A percentile compares a stretch with the other conserved stretches of the same genome.
Evolutionary conservation across 805 yeast genomes (phyloP).

Genomic region (Komagataella mondaviorum): DNA sequence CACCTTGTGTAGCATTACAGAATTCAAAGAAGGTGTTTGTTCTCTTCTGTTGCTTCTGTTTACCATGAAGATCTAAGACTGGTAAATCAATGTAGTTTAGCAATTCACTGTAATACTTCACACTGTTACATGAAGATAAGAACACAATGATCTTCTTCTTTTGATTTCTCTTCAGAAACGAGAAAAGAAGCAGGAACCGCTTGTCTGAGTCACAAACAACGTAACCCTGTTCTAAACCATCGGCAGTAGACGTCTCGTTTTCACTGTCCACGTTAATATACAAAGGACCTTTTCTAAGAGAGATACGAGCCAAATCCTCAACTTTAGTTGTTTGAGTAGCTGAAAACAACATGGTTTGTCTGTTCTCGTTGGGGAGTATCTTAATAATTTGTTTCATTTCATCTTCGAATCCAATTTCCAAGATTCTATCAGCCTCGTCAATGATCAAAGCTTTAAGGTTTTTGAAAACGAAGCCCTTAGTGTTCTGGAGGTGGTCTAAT

Average conservation of each 20-base stretch:
- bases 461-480: constrained; percentile 86
- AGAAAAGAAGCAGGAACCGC: constrained; percentile 78
- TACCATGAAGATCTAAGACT: constrained; percentile 92
- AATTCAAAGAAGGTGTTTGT: constrained; percentile 97
- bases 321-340: constrained; percentile 99
- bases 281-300: constrained; percentile 83
- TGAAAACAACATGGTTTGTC: constrained; percentile 96
- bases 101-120: constrained; percentile 89
- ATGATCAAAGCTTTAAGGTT: constrained; percentile 88
- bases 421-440: constrained; percentile 96
- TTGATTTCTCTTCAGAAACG: constrained; percentile 84
- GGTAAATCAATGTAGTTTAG: constrained; percentile 94
- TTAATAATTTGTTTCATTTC: constrained; percentile 96
- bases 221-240: constrained; percentile 96
- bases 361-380: constrained; percentile 81
- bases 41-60: constrained; percentile 97
- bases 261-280: constrained; percentile 89
- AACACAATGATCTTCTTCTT: constrained; percentile 92
- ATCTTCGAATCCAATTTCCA: constrained; percentile 97
- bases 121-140: constrained; percentile 92
- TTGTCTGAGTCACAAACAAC: constrained; percentile 96
- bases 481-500: constrained; percentile 92
- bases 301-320: constrained; percentile 94
- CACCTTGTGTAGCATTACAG: constrained; percentile 93
- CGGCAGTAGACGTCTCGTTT: constrained; percentile 80